A percentile compares a stretch with the other conserved stretches of the same genome.
These are phyloP conservation scores for Nicotiana rustica DNA, from an alignment of 305 asterid genomes.

Conservation along the genomic window DNA sequence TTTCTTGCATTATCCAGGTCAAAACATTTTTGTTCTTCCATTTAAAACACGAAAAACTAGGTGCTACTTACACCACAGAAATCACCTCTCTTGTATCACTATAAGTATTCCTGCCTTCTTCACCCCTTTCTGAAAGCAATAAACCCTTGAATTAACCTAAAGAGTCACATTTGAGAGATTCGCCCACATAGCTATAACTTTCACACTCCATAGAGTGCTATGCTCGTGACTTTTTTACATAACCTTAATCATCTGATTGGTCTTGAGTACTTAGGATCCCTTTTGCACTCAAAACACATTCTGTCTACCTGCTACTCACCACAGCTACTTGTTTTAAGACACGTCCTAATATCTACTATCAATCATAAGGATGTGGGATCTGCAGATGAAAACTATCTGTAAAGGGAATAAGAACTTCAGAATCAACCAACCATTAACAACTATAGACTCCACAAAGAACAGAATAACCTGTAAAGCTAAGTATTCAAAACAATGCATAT, in stretches of 20 bases:
- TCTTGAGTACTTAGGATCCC: background rate
- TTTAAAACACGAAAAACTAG: background rate
- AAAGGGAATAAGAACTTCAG: background rate
- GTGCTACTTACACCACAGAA: background rate
- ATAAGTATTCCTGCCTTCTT: background rate
- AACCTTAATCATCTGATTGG: background rate
- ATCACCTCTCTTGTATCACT: background rate
- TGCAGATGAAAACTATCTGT: background rate
- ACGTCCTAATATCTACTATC: background rate
- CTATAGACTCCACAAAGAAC: background rate
- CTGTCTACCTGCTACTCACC: background rate
- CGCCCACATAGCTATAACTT: background rate
- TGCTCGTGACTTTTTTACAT: background rate
- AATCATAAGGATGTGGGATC: background rate
- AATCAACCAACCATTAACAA: slow-evolving; percentile 10
- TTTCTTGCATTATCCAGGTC: background rate
- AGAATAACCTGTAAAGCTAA: background rate
- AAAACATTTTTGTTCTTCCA: background rate
- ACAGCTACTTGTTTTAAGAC: background rate
- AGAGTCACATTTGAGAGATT: background rate
- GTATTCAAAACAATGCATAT: background rate
- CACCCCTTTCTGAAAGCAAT: background rate
- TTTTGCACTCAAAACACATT: background rate
- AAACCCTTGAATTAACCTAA: background rate
- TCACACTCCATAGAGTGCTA: background rate